Conservation (phyloP, 2,329 filamentous ascomycete genomes). For the Aureobasidium lini region DNA sequence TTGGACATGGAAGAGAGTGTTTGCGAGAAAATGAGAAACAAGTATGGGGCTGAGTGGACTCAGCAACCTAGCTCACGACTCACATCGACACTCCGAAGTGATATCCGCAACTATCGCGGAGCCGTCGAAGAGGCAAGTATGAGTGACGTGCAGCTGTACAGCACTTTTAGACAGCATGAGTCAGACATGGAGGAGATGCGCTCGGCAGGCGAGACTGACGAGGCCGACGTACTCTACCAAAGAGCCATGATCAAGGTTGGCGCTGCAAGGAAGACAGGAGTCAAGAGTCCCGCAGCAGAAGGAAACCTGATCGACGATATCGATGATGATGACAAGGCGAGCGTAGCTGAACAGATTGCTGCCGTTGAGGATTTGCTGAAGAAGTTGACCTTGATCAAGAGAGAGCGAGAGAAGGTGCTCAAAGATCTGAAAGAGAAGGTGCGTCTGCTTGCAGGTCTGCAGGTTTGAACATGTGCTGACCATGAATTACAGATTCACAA, state of each 20-base stretch:
- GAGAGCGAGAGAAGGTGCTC: conserved; percentile 81
- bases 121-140: conserved; percentile 82
- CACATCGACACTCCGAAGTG: conserved; percentile 77
- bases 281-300: conserved; percentile 53
- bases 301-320: conserved; percentile 85
- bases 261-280: conserved; percentile 45
- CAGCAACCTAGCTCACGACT: conserved; percentile 90
- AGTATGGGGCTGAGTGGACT: conserved; percentile 93
- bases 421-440: conserved; percentile 99
- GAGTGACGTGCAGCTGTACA: conserved; percentile 76
- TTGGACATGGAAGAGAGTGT: conserved; percentile 96
- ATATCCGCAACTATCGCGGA: conserved; percentile 80
- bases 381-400: conserved; percentile 85
- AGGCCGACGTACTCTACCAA: conserved; percentile 84
- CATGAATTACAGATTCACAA: conserved; percentile 64
- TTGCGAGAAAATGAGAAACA: conserved; percentile 98
- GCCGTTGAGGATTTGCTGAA: conserved; percentile 84
- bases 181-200: conserved; percentile 93
- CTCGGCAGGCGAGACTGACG: conserved; percentile 74
- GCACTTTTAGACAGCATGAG: conserved; percentile 79
- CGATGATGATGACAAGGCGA: conserved; percentile 74
- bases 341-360: conserved; percentile 81
- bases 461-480: not conserved
- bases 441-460: conserved; percentile 21
- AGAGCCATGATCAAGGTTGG: conserved; percentile 74